These are phyloP conservation scores for Leccinum fibrillosum DNA, from an alignment of 768 basidiomycete genomes.

Conservation along the genomic window DNA sequence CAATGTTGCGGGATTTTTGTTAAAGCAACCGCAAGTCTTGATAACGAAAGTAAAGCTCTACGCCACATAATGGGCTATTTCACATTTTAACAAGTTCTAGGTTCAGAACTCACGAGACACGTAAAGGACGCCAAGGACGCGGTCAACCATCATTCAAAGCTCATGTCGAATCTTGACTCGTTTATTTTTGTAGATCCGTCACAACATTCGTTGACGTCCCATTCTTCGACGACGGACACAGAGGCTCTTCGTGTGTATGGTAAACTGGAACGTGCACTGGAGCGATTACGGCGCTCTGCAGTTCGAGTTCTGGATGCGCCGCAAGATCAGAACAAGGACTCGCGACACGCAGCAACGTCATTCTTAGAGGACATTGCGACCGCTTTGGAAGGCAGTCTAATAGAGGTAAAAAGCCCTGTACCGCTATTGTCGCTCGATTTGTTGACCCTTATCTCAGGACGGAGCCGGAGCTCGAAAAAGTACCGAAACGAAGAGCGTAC, in stretches of 20 bases:
- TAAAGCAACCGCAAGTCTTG: constrained; percentile 40
- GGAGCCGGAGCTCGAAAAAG: not conserved
- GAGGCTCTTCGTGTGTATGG: constrained; percentile 35
- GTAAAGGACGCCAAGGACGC: constrained; percentile 15
- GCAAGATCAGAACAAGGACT: constrained; percentile 8
- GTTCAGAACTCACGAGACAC: constrained; percentile 20
- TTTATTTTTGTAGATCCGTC: not conserved
- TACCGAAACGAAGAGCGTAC: constrained; percentile 30
- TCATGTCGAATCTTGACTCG: constrained; percentile 12
- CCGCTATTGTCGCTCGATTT: not conserved
- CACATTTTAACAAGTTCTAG: constrained; percentile 1
- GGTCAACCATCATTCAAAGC: constrained; percentile 19
- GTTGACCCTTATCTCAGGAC: constrained; percentile 3
- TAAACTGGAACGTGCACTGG: constrained; percentile 61
- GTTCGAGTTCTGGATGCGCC: constrained; percentile 44
- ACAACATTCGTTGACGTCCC: not conserved
- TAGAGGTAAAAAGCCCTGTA: constrained; percentile 6
- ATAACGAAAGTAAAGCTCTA: constrained; percentile 11
- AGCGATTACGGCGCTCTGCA: constrained; percentile 52
- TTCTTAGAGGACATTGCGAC: constrained; percentile 38
- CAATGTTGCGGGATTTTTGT: constrained; percentile 42
- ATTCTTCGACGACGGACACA: constrained; percentile 3
- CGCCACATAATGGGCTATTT: not conserved
- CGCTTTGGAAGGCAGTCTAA: constrained; percentile 30
- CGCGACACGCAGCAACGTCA: constrained; percentile 12